These are phyloP conservation scores for Aspergillus ostianus DNA, from an alignment of 495 filamentous ascomycete genomes.

Conservation along the genomic window DNA sequence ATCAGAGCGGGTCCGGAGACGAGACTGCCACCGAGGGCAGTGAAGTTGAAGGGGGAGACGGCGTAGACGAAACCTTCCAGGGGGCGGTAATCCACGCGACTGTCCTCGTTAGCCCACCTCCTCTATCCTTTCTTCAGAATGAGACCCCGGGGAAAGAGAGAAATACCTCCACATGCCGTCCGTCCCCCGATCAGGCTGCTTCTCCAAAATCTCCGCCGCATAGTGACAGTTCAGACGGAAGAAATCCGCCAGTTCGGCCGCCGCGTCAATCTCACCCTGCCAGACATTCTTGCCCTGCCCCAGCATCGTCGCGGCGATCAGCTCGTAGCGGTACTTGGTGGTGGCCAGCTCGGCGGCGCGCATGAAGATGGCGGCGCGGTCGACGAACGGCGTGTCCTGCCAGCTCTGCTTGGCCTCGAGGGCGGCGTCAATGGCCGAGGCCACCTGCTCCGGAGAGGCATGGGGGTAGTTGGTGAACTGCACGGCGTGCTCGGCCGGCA, in stretches of 20 bases:
- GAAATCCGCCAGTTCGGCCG: slow-evolving; percentile 89
- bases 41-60: slow-evolving; percentile 87
- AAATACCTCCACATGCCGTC: slow-evolving; percentile 68
- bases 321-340: slow-evolving; percentile 86
- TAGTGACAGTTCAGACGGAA: slow-evolving; percentile 78
- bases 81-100: slow-evolving; percentile 74
- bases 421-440: slow-evolving; percentile 72
- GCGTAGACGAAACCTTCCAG: slow-evolving; percentile 88
- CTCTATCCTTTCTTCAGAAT: too few relatives aligned
- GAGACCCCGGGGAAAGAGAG: too few relatives aligned
- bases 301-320: slow-evolving; percentile 92
- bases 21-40: slow-evolving; percentile 78
- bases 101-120: slow-evolving; percentile 10
- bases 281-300: slow-evolving; percentile 97
- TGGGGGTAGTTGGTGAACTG: slow-evolving; percentile 73
- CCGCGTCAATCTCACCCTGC: slow-evolving; percentile 96
- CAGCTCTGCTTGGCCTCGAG: slow-evolving; percentile 78
- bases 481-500: slow-evolving; percentile 69
- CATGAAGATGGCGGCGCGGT: slow-evolving; percentile 87
- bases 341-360: slow-evolving; percentile 89
- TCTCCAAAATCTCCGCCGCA: slow-evolving; percentile 71
- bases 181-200: slow-evolving; percentile 61
- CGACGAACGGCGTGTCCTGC: slow-evolving; percentile 80
- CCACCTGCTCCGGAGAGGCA: slow-evolving; percentile 67
- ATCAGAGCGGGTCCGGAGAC: slow-evolving; percentile 70